These are phyloP conservation scores for Talaromyces sp. DNA, from an alignment of 2,329 filamentous ascomycete genomes.

Conservation along the genomic window DNA sequence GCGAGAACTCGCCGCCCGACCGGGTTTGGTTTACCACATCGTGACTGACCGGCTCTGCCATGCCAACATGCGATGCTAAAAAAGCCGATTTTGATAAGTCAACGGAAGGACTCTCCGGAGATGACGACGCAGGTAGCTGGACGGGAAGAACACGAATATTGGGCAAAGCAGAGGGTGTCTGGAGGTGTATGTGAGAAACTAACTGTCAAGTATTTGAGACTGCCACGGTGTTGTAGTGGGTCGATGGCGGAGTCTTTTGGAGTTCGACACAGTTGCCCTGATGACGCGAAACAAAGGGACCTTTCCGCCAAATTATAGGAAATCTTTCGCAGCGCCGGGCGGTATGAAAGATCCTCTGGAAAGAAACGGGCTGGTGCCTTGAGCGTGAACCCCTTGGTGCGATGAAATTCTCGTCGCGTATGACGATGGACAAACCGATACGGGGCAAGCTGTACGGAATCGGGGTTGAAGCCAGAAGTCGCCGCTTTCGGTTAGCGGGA, in stretches of 20 bases:
- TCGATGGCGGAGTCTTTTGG: constrained; percentile 15
- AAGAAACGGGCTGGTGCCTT: constrained; percentile 12
- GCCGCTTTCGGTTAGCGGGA: constrained; percentile 40
- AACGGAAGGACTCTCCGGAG: not conserved
- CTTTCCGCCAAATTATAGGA: constrained; percentile 20
- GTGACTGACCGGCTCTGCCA: constrained; percentile 66
- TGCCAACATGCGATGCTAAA: constrained; percentile 58
- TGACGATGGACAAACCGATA: constrained; percentile 28
- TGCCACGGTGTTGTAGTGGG: constrained; percentile 38
- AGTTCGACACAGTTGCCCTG: constrained; percentile 28
- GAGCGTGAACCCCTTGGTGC: constrained; percentile 18
- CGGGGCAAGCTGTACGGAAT: constrained; percentile 27
- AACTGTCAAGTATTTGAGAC: constrained; percentile 40
- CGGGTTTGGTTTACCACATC: constrained; percentile 68
- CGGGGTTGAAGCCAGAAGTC: constrained; percentile 32
- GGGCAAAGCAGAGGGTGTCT: not conserved
- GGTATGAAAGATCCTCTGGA: constrained; percentile 16
- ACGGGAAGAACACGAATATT: not conserved
- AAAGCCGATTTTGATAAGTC: not conserved
- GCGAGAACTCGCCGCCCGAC: constrained; percentile 61
- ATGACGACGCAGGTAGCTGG: not conserved
- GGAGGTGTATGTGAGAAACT: constrained; percentile 23
- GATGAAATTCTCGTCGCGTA: constrained; percentile 20
- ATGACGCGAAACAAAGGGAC: constrained; percentile 20
- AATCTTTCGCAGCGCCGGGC: constrained; percentile 4